Base-by-base conservation (phyloP, 352 stramenopile species). In the Globisporangium cystogenes region DNA sequence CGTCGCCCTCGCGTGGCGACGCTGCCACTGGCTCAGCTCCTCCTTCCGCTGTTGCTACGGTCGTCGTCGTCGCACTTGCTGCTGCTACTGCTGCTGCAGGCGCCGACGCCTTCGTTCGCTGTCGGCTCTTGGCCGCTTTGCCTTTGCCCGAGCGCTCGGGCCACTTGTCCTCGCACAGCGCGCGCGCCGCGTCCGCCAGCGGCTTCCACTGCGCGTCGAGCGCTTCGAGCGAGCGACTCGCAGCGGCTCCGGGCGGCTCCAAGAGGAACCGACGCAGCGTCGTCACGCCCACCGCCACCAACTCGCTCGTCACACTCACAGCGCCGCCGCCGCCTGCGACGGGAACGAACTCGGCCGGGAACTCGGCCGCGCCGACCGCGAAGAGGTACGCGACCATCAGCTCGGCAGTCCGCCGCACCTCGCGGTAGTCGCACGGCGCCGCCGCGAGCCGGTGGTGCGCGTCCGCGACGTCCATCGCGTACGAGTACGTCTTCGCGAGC, bases 91-190 rank as follows among this genome's bases (percentile, higher is more conserved):
- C 8, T 48, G 23, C 16, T 24, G 31, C 21, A 6, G 26, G 26
- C 16, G 35, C 16, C 36, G 31, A 14, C 18, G 23, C 14, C 42
- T 79, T 82, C 4, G 48, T 26, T 23, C 67, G 58, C 12, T 55
- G 27, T 10, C 60, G 62, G 12, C 64, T 72, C 48, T 79, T 81
- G 6, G 48, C 16, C 1, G 44, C 7, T 36, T 82, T 81, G 21
- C 58, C 51, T 44, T 82, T 82, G 20, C 74, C 68, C 45, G 61
- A 67, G 16, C 76, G 79, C 40, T 90, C 74, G 6, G 76, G 76
- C 79, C 79, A 90, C 44, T 70, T 73, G 7, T 74, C 67, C 62
- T 90, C 79, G 36, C 79, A 90, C 46, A 81, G 86, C 4, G 53
- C 53, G 10, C 64, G 70, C 12, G 76, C 58, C 6, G 70, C 63